These are phyloP conservation scores for Penicillium sp. DNA, from an alignment of 2,329 filamentous ascomycete species.

Conservation along the genomic window DNA sequence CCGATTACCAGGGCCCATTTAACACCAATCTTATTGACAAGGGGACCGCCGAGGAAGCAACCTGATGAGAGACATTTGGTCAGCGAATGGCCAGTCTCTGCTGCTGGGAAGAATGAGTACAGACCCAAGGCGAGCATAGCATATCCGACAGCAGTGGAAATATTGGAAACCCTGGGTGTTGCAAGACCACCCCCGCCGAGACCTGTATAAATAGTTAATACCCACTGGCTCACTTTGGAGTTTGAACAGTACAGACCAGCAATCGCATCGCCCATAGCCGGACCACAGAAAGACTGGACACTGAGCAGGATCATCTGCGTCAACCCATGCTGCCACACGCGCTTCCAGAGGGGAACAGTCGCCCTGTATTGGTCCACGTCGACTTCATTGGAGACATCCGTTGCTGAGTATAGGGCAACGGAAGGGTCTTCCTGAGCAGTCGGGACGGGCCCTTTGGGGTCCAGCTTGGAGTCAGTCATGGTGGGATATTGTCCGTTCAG, in stretches of 20 bases:
- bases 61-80: constrained; percentile 26
- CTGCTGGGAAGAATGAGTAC: constrained; percentile 2
- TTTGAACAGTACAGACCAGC: constrained; percentile 31
- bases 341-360: constrained; percentile 47
- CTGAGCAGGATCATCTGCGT: constrained; percentile 57
- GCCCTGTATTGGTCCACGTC: constrained; percentile 35
- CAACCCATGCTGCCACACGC: constrained; percentile 53
- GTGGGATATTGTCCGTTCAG: no score
- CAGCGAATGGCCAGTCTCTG: no score
- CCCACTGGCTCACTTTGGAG: no score
- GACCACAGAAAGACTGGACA: constrained; percentile 52
- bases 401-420: no score
- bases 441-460: no score
- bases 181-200: constrained; percentile 53
- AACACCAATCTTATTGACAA: constrained; percentile 54
- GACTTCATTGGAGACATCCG: constrained; percentile 20
- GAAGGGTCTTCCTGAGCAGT: no score
- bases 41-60: constrained; percentile 50
- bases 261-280: constrained; percentile 49
- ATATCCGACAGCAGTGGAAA: constrained; percentile 40
- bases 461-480: no score
- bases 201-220: constrained; percentile 25
- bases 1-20: constrained; percentile 55
- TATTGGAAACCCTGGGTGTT: constrained; percentile 51
- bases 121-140: constrained; percentile 36